Conservation (phyloP, 495 filamentous ascomycete species). For the Neurospora tetrasperma region DNA sequence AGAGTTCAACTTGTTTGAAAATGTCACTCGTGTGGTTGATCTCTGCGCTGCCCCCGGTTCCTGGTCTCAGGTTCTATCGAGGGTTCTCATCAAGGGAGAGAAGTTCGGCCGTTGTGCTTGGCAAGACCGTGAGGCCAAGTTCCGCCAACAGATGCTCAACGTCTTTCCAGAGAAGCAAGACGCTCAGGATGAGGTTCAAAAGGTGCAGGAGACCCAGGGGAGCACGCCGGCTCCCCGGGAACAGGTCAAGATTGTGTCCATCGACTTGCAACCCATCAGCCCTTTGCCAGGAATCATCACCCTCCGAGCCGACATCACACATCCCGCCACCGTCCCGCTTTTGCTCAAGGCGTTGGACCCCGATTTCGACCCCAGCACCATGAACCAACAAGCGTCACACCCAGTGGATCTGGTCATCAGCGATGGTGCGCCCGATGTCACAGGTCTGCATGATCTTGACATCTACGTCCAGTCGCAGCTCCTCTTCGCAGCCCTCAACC, state of each 20-base stretch:
- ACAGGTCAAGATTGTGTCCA: constrained; percentile 86
- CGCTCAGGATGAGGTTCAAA: constrained; percentile 12
- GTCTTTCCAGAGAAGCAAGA: constrained; percentile 24
- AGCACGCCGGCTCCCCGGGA: constrained; percentile 35
- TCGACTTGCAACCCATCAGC: constrained; percentile 92
- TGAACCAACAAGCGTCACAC: constrained; percentile 42
- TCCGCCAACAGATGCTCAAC: constrained; percentile 45
- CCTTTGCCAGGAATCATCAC: constrained; percentile 85
- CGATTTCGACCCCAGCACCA: constrained; percentile 48
- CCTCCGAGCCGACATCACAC: constrained; percentile 90
- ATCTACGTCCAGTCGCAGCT: constrained; percentile 96
- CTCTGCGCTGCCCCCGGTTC: constrained; percentile 92
- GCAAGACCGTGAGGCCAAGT: constrained; percentile 64
- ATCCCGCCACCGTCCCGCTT: constrained; percentile 85
- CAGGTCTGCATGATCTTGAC: constrained; percentile 90
- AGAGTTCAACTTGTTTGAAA: constrained; percentile 86
- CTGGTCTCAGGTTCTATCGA: constrained; percentile 92
- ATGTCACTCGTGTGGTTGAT: constrained; percentile 87
- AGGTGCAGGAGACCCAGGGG: neutral
- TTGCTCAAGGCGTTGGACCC: constrained; percentile 77
- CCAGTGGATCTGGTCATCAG: constrained; percentile 87
- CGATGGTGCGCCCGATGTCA: constrained; percentile 94
- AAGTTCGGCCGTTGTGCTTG: constrained; percentile 75
- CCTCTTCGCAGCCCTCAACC: constrained; percentile 84
- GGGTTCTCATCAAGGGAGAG: constrained; percentile 85